Evolutionary conservation across 306 rosid species (phyloP), one percentile per base, ranked within the genome.

Genomic region (Acacia melanoxylon): DNA sequence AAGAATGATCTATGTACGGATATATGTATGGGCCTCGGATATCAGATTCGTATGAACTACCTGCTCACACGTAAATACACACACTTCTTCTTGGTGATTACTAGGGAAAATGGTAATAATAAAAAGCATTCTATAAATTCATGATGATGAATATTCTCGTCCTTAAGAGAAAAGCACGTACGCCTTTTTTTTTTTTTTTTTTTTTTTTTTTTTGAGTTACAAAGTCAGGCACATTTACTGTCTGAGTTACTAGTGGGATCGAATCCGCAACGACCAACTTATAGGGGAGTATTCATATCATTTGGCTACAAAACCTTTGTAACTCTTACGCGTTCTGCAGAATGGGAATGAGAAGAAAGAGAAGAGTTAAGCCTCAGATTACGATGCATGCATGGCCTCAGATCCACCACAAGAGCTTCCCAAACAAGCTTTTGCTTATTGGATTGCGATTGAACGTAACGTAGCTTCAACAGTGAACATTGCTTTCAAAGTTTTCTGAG

Each of bases 361-460:
- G 68, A 27, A 13, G 69, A 4, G 20, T 63, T 22, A 7, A 10
- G 10, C 69, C 69, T 65, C 69, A 65, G 42, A 29, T 14, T 37
- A 41, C 25, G 52, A 69, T 69, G 74, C n/a, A 40, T 61, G 63
- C 29, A 52, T 72, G 63, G 65, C 73, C 25, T 80, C 51, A 40
- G 52, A 42, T 6, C 33, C 63, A 48, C 63, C 63, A 74, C 81
- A 15, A 58, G 59, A 80, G 63, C 5, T 49, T 80, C 74, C 59
- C 25, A 24, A 81, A 17, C 68, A 78, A 80, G 74, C 52, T 52
- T 52, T 45, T 80, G 68, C 68, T 54, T 77, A 62, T 44, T 44
- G 79, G 89, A 87, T 78, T 75, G 86, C n/a, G 84, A 84, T 75
- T 75, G 87, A 87, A 81, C 86, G 13, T 37, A 87, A 84, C 87